Percentiles rank a stretch among this genome's conserved stretches.
These are phyloP conservation scores for Drechslerella stenobrocha DNA, from an alignment of 2,329 filamentous ascomycete genomes.

Conservation along the genomic window DNA sequence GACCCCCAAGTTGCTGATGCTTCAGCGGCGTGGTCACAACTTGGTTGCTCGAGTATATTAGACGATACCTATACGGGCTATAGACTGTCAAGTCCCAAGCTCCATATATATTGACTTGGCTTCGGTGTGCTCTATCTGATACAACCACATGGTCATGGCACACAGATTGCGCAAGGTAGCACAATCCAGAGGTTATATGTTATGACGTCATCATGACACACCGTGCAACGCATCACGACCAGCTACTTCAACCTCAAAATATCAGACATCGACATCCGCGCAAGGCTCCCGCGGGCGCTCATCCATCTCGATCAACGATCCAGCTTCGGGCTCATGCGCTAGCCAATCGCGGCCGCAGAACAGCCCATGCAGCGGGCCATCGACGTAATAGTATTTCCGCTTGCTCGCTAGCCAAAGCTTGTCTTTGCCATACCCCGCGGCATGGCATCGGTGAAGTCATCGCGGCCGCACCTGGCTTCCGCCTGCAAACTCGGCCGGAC, in stretches of 20 bases:
- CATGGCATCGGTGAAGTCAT: conserved; percentile 45
- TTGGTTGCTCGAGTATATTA: too few species aligned
- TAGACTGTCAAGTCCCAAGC: too few species aligned
- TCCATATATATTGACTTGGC: too few species aligned
- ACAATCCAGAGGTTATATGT: too few species aligned
- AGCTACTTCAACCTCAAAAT: background rate
- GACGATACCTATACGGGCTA: too few species aligned
- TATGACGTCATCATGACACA: conserved; percentile 3
- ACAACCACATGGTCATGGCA: too few species aligned
- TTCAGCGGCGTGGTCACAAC: too few species aligned
- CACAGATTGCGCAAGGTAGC: too few species aligned
- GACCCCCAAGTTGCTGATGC: too few species aligned
- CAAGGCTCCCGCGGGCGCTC: too few species aligned
- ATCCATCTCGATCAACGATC: too few species aligned
- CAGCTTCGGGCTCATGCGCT: background rate
- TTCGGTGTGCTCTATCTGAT: too few species aligned
- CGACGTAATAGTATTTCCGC: background rate
- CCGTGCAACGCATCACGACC: background rate
- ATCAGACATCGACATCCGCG: background rate
- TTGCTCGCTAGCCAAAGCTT: background rate
- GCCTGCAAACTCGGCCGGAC: background rate
- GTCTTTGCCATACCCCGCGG: background rate
- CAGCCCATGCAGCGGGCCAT: background rate
- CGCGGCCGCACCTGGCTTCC: background rate
- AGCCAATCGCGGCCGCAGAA: background rate